A percentile compares a stretch with the other conserved stretches of the same genome.
phyloP scores from a whole-genome alignment of 352 stramenopile genomes.

The Pythium graminicola region DNA sequence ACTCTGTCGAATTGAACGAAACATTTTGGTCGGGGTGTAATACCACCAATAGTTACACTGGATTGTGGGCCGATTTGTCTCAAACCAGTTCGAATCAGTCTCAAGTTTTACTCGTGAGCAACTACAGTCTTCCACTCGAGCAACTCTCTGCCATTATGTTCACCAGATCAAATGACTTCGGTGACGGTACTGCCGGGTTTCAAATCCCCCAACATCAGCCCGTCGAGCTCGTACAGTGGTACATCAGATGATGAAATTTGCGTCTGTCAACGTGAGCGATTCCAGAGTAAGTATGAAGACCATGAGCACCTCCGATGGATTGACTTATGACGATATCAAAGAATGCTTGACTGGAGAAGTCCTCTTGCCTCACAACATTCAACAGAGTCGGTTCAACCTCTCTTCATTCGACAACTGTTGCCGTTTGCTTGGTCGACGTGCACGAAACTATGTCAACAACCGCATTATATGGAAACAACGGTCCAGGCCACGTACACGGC shows the following conservation, averaged over 20 bases:
- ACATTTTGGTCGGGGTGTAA: neutral
- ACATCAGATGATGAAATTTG: too few species aligned
- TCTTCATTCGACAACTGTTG: too few species aligned
- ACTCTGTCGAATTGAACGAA: neutral
- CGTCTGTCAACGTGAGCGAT: too few species aligned
- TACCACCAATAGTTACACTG: neutral
- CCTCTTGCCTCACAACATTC: slow-evolving; percentile 2
- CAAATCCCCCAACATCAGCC: too few species aligned
- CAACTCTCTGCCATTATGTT: neutral
- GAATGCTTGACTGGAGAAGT: neutral
- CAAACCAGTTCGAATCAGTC: neutral
- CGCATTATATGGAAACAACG: slow-evolving; percentile 8
- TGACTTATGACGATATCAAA: neutral
- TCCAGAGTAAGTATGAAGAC: neutral
- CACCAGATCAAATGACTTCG: neutral
- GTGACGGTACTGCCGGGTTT: too few species aligned
- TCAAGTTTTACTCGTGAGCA: neutral
- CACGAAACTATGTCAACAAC: slow-evolving; percentile 8
- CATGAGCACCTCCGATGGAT: neutral
- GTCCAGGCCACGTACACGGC: slow-evolving; percentile 8
- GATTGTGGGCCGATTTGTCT: neutral
- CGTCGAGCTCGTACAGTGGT: neutral
- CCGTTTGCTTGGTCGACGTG: too few species aligned
- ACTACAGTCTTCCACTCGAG: neutral
- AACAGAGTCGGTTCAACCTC: too few species aligned